Evolutionary conservation across 2,329 filamentous ascomycete genomes (phyloP).

Genomic region (Exophiala bonariae): DNA sequence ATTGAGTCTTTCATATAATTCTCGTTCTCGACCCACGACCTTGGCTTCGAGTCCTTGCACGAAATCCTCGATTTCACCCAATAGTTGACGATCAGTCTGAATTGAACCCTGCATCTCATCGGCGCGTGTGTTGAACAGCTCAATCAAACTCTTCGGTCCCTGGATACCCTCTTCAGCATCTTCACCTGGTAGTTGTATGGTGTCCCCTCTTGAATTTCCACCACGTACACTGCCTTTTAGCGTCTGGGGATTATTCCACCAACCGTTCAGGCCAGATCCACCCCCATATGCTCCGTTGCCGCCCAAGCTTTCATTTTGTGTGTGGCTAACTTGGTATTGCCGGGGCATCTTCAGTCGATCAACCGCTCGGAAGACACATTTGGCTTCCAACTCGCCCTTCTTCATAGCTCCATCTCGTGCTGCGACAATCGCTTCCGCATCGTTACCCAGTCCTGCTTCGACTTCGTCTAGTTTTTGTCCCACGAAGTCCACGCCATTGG

Average conservation of each 20-base stretch:
- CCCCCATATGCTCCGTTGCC: constrained; percentile 21
- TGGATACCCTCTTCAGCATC: constrained; percentile 41
- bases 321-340: constrained; percentile 56
- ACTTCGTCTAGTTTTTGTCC: constrained; percentile 62
- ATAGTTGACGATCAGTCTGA: constrained; percentile 57
- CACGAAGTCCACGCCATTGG: constrained; percentile 65
- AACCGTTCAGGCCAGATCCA: constrained; percentile 27
- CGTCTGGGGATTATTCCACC: constrained; percentile 32
- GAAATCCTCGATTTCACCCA: constrained; percentile 66
- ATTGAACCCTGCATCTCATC: constrained; percentile 63
- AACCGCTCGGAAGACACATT: constrained; percentile 70
- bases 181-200: constrained; percentile 48
- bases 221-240: constrained; percentile 33
- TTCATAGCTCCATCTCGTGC: constrained; percentile 57
- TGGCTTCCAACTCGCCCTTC: constrained; percentile 68
- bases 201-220: constrained; percentile 37
- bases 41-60: constrained; percentile 63
- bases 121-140: constrained; percentile 63
- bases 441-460: constrained; percentile 62
- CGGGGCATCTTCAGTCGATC: constrained; percentile 72
- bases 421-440: constrained; percentile 60
- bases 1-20: constrained; percentile 60
- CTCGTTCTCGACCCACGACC: constrained; percentile 30
- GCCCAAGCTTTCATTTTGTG: constrained; percentile 21
- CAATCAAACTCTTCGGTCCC: constrained; percentile 60